Evolutionary conservation across 495 filamentous ascomycete genomes (phyloP).

Genomic region (Penicillium nucicola): DNA sequence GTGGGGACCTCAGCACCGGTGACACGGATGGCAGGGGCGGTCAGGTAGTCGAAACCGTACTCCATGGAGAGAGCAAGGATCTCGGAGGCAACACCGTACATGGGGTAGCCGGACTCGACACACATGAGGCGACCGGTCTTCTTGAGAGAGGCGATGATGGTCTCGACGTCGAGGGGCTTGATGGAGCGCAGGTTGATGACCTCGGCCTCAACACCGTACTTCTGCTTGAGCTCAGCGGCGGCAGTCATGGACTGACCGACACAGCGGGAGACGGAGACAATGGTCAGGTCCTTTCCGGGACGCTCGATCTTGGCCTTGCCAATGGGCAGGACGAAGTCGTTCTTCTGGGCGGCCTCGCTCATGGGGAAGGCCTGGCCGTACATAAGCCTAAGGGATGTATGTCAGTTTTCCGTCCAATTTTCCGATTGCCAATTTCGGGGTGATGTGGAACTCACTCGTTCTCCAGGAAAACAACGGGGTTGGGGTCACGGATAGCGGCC

Average conservation of each 20-base stretch:
- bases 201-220: conserved; percentile 93
- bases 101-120: conserved; percentile 94
- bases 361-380: conserved; percentile 94
- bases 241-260: conserved; percentile 90
- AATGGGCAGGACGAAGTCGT: conserved; percentile 92
- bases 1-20: conserved; percentile 96
- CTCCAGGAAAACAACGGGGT: conserved; percentile 92
- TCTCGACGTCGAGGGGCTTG: conserved; percentile 94
- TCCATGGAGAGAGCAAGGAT: conserved; percentile 93
- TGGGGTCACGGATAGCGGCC: conserved; percentile 96
- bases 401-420: conserved; percentile 17
- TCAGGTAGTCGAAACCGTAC: conserved; percentile 96
- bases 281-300: conserved; percentile 89
- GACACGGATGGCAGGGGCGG: conserved; percentile 86
- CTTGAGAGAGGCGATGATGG: conserved; percentile 94
- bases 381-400: conserved; percentile 56
- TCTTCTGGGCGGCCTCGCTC: conserved; percentile 90
- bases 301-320: conserved; percentile 99
- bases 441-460: conserved; percentile 69
- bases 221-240: conserved; percentile 85
- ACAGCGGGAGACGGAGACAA: conserved; percentile 90
- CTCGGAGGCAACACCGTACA: conserved; percentile 87
- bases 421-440: not conserved
- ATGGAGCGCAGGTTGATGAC: conserved; percentile 97
- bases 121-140: conserved; percentile 92